Evolutionary conservation across 345 rosid species (phyloP), one percentile per base, ranked within the genome.

Genomic region (Populus alba): DNA sequence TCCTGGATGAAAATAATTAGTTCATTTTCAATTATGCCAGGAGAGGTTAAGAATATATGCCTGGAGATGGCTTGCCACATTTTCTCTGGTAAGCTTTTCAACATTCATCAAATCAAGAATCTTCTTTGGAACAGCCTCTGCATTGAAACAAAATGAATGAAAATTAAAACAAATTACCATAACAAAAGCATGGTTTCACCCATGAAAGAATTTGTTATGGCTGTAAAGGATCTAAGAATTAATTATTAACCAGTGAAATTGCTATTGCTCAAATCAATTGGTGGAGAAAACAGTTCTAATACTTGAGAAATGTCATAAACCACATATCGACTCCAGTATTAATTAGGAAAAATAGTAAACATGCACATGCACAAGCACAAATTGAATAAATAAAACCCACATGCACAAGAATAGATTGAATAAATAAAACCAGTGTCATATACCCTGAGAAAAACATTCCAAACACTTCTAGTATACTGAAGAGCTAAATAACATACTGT

Each of bases 121-220:
- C 82, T 75, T 82, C 79, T 82, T 82, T 4, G 85, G 85, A 29
- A 82, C 85, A 71, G 85, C 85, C 74, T 82, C 85, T 82, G 80
- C 82, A 77, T 47, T 18, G 17, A 47, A 20, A 81, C 11, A 68
- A 18, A 15, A 74, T 57, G 38, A 38, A 47, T 7, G 45, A 63
- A 16, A 55, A 72, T 16, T 13, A 4, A 9, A 53, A 18, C 25
- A 47, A 55, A 70, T 11, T 5, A 38, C 22, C 35, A 66, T n/a
- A 41, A 13, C 43, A 62, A 70, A 27, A 55, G 59, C 23, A 23
- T 25, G 13, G 39, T 37, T 76, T 59, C 69, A 71, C 23, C 22
- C 7, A 8, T n/a, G 35, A 68, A 25, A 55, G 35, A 23, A 45
- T 61, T 59, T 20, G 49, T 13, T 8, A 69, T 29, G 23, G 29